phyloP scores from a whole-genome alignment of 2,329 filamentous ascomycete species.

The Macrophomina pseudophaseolina region DNA sequence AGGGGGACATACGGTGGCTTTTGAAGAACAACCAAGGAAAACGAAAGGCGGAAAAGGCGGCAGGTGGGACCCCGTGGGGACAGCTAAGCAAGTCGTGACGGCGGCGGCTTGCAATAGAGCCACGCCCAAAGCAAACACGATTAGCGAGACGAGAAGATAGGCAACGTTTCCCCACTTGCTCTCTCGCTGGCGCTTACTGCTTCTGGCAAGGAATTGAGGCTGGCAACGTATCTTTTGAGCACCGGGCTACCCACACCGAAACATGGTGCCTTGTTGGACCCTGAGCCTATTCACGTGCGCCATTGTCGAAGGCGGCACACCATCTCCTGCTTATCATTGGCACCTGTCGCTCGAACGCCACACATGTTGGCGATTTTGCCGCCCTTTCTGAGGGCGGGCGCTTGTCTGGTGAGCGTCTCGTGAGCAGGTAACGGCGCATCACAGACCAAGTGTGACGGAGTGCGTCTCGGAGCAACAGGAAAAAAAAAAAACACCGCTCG shows the following conservation, averaged over 20 bases:
- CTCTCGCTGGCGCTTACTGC: neutral
- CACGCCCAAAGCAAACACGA: neutral
- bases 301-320: neutral
- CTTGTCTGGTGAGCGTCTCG: constrained; percentile 6
- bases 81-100: neutral
- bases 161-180: neutral
- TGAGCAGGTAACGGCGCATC: constrained; percentile 6
- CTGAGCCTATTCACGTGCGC: neutral
- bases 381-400: too few species aligned
- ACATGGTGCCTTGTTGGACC: neutral
- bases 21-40: neutral
- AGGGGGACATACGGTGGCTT: too few species aligned
- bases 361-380: neutral
- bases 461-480: neutral
- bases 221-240: neutral
- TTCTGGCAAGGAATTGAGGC: neutral
- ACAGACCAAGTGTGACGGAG: neutral
- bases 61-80: neutral
- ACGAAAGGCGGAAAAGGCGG: neutral
- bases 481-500: neutral
- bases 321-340: neutral
- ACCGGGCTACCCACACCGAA: neutral
- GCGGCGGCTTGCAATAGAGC: neutral
- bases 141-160: neutral
- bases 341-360: neutral